Conservation (phyloP, 495 filamentous ascomycete genomes). For the Xylaria telfairii region DNA sequence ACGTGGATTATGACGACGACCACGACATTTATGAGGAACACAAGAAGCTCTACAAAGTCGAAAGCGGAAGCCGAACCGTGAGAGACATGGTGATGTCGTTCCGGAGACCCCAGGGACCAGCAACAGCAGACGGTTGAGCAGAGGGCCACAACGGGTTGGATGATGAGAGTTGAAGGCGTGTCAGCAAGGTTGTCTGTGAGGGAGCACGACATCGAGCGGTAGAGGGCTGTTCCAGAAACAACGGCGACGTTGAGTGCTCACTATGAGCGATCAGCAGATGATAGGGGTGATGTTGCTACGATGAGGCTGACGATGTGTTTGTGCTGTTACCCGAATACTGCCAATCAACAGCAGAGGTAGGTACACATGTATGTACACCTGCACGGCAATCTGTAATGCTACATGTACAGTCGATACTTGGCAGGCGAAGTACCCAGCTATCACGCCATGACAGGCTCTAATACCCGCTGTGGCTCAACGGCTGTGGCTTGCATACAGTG, state of each 20-base stretch:
- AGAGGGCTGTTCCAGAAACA: neutral
- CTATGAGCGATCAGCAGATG: neutral
- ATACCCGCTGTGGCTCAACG: neutral
- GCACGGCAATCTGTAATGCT: no score
- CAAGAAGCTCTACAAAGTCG: constrained; percentile 57
- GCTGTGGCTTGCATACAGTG: neutral
- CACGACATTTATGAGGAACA: constrained; percentile 60
- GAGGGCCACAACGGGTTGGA: neutral
- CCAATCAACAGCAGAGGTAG: neutral
- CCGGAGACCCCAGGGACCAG: neutral
- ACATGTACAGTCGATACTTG: neutral
- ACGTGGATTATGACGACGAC: constrained; percentile 60
- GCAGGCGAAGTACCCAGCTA: neutral
- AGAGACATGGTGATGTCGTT: constrained; percentile 49
- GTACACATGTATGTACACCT: neutral
- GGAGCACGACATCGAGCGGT: no score
- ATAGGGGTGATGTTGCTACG: neutral
- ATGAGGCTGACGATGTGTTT: neutral
- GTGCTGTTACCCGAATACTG: neutral
- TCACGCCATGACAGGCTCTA: no score
- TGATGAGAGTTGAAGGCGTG: neutral
- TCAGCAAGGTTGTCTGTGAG: neutral
- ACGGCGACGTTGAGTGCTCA: neutral
- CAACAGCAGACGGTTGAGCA: neutral
- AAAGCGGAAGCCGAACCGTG: constrained; percentile 39